Conservation (phyloP, 169 alveolate genomes). For the Neospora caninum region DNA sequence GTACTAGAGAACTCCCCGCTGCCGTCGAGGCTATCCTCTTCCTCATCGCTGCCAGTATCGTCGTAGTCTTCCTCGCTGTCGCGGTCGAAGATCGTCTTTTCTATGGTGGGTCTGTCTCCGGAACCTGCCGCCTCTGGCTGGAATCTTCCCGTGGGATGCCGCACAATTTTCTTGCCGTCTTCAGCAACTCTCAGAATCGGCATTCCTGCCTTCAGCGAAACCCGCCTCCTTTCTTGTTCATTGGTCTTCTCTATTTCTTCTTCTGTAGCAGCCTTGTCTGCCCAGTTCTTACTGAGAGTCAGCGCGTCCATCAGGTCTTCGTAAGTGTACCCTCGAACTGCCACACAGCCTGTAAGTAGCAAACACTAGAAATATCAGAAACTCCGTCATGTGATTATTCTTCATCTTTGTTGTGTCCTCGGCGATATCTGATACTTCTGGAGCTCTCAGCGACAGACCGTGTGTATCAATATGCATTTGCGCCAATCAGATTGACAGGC, state of each 20-base stretch:
- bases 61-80: not conserved
- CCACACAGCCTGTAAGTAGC: not conserved
- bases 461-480: too few species aligned
- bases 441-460: too few species aligned
- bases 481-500: too few species aligned
- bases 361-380: not conserved
- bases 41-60: not conserved
- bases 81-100: not conserved
- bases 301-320: constrained; percentile 32
- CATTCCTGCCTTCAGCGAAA: not conserved
- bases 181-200: constrained; percentile 2
- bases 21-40: not conserved
- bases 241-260: not conserved
- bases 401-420: too few species aligned
- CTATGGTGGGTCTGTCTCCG: not conserved
- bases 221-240: not conserved
- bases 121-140: not conserved
- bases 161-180: not conserved
- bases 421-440: too few species aligned
- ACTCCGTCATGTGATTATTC: too few species aligned
- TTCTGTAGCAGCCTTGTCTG: not conserved
- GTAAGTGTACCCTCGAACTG: not conserved
- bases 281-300: not conserved
- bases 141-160: not conserved
- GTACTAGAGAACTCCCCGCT: not conserved